Conservation (phyloP, 176 grass and related monocot species). For the Aegilops bicornis region DNA sequence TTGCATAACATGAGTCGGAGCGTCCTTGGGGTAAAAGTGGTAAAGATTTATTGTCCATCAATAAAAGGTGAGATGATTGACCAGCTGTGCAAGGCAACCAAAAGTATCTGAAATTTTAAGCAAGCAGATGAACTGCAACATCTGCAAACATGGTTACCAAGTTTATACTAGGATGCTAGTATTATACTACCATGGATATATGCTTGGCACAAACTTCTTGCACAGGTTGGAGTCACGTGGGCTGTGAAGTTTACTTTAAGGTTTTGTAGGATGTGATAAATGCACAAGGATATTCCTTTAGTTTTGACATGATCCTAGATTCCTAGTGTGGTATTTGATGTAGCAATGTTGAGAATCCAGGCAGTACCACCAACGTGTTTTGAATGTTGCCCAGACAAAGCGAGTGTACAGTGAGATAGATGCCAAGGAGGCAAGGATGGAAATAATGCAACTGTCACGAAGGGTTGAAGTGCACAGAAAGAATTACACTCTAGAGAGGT, state of each 20-base stretch:
- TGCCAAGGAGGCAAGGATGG: conserved; percentile 5
- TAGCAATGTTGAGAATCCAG: not conserved
- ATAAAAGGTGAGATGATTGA: conserved; percentile 21
- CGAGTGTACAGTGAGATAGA: not conserved
- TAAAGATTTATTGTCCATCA: not conserved
- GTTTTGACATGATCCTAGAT: not conserved
- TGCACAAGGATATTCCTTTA: not conserved
- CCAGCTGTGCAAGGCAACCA: not conserved
- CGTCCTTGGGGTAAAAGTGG: not conserved
- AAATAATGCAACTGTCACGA: not conserved
- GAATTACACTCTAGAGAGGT: not conserved
- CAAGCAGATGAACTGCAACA: conserved; percentile 9
- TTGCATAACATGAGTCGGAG: not conserved
- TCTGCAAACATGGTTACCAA: conserved; percentile 17
- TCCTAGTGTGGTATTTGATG: conserved; percentile 5
- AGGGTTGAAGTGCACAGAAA: not conserved
- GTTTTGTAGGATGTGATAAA: conserved; percentile 1
- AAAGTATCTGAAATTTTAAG: not conserved
- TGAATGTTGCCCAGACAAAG: not conserved
- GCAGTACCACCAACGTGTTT: not conserved
- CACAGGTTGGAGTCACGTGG: not conserved
- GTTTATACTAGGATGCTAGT: not conserved
- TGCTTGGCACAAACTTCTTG: not conserved
- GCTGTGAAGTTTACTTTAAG: not conserved
- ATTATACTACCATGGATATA: not conserved